phyloP scores from a whole-genome alignment of 331 rosid genomes.

The Rhamnella rubrinervis region DNA sequence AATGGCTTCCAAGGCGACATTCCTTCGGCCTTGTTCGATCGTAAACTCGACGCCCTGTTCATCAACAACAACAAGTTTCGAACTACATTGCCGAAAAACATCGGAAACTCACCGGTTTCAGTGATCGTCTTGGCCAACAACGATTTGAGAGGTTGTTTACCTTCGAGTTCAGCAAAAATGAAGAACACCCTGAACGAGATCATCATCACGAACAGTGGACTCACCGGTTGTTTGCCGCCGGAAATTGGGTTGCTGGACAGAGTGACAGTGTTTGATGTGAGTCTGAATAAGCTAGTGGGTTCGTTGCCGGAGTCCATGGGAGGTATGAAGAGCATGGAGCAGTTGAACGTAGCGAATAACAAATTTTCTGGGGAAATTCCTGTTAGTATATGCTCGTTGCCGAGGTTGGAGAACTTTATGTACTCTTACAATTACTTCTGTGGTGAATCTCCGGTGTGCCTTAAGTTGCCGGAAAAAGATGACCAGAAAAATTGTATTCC shows the following conservation, averaged over 20 bases:
- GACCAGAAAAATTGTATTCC: slow-evolving; percentile 71
- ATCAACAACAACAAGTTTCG: slow-evolving; percentile 66
- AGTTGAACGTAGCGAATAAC: slow-evolving; percentile 66
- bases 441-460: slow-evolving; percentile 46
- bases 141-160: slow-evolving; percentile 56
- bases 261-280: slow-evolving; percentile 72
- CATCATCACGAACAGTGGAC: slow-evolving; percentile 54
- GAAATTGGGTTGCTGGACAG: slow-evolving; percentile 54
- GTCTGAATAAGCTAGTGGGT: slow-evolving; percentile 57
- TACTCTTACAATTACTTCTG: slow-evolving; percentile 65
- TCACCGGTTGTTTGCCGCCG: slow-evolving; percentile 61
- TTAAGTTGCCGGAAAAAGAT: slow-evolving; percentile 48
- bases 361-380: slow-evolving; percentile 63
- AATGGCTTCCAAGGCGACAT: slow-evolving; percentile 54
- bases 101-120: slow-evolving; percentile 60
- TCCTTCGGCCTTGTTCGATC: slow-evolving; percentile 54
- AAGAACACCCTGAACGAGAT: slow-evolving; percentile 64
- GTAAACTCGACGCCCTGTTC: slow-evolving; percentile 77
- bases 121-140: slow-evolving; percentile 74
- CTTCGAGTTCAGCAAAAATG: slow-evolving; percentile 53
- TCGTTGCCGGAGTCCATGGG: slow-evolving; percentile 56
- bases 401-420: slow-evolving; percentile 67
- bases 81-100: slow-evolving; percentile 51
- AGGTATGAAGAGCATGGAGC: slow-evolving; percentile 71
- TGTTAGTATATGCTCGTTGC: slow-evolving; percentile 50